Evolutionary conservation across 2,329 filamentous ascomycete species (phyloP).

Genomic region (Ophiosphaerella herpotricha): DNA sequence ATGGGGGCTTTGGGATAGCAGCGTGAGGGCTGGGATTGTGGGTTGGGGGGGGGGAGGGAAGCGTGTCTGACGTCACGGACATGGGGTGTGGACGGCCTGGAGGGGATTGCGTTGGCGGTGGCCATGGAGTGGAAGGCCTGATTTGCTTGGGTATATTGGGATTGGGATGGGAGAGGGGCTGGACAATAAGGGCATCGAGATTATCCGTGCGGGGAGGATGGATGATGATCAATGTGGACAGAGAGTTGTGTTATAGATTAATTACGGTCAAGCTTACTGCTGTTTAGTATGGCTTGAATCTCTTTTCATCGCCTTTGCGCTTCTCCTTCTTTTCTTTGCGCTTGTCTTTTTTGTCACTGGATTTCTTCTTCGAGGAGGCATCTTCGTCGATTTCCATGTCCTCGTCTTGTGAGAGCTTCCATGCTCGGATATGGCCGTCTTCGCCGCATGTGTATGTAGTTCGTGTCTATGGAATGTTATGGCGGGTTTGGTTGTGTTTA

Average conservation of each 20-base stretch:
- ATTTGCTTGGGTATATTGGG: not conserved
- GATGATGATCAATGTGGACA: too few species aligned
- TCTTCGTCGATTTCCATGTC: conserved; percentile 35
- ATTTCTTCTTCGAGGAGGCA: conserved; percentile 25
- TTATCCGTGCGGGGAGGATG: too few species aligned
- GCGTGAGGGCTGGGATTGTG: not conserved
- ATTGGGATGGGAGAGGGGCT: not conserved
- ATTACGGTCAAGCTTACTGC: too few species aligned
- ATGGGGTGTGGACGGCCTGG: not conserved
- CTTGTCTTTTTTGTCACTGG: conserved; percentile 36
- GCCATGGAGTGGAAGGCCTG: not conserved
- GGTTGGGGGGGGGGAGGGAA: not conserved
- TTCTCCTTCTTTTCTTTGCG: conserved; percentile 42
- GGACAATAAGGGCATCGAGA: not conserved
- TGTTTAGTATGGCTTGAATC: conserved; percentile 46
- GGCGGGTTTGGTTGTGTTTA: not conserved
- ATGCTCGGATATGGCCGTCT: conserved; percentile 52
- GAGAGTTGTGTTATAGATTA: too few species aligned
- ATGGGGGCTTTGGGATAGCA: too few species aligned
- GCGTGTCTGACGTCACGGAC: not conserved
- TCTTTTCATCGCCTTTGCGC: conserved; percentile 31
- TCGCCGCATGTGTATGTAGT: conserved; percentile 56
- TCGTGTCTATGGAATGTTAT: conserved; percentile 25
- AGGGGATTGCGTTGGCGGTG: not conserved
- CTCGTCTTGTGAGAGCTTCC: conserved; percentile 37